Evolutionary conservation across 768 basidiomycete species (phyloP), one percentile per base, ranked within the genome.

Genomic region (Boletus reticuloceps): DNA sequence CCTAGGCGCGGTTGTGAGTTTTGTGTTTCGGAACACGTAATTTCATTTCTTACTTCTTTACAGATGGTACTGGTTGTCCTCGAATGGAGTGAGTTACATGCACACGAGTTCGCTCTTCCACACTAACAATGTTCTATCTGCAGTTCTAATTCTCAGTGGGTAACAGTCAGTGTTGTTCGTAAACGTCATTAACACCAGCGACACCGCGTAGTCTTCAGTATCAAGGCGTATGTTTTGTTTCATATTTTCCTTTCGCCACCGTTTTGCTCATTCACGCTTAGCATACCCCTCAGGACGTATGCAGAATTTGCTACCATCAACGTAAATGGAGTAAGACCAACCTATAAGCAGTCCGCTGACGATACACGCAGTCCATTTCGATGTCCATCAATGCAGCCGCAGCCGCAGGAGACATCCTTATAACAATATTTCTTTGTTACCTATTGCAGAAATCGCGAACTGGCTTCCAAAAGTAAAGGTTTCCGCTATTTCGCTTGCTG

Each of bases 371-470:
- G 47, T 2, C 27, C 6, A 3, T 54, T 20, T 32, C 52, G 20
- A 43, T 37, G 53, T 1, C 34, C 19, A 31, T 50, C 59, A 84
- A 84, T 58, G 82, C 74, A 0, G 65, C 79, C 3, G 77, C 81
- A 1, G 79, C 78, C 0, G 69, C 71, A 12, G 74, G 74, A 1
- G 82, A 84, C 41, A 60, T 81, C 13, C 54, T 79, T 9, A 83
- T 84, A 29, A 79, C 83, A 0, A 50, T 54, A 14, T 75, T 73
- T 20, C 73, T 85, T 3, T 79, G 78, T 49, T 60, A 64, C 39
- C 58, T 84, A 52, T 67, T 85, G 29, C 77, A 79, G 17, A 69
- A 54, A 16, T 76, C 80, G 2, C 72, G 81, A 10, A 82, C 82
- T 5, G 80, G 80, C 3, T 83, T 83, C 65, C 72, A 69, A 48